phyloP scores from a whole-genome alignment of 805 yeast species.

The Starmerella asiatica region DNA sequence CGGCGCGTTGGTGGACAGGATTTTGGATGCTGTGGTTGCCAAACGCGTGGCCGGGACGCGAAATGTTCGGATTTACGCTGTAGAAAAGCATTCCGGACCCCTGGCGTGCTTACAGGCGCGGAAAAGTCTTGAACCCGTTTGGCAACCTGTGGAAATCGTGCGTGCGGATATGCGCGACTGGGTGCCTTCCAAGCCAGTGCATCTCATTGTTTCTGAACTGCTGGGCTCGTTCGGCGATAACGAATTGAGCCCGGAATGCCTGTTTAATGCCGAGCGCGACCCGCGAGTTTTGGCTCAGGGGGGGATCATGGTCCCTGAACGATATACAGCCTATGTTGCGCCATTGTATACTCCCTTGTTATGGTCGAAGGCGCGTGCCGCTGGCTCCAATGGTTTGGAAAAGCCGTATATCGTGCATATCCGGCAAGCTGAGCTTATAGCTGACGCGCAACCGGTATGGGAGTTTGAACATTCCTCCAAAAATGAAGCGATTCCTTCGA shows the following conservation, averaged over 20 bases:
- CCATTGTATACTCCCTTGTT: conserved; percentile 54
- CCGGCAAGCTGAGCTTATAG: conserved; percentile 32
- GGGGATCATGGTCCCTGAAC: conserved; percentile 51
- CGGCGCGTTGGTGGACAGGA: conserved; percentile 60
- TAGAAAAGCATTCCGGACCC: conserved; percentile 64
- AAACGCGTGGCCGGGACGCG: conserved; percentile 17
- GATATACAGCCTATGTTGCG: conserved; percentile 45
- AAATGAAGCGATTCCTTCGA: conserved; percentile 7
- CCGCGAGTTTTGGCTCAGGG: conserved; percentile 26
- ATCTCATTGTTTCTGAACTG: conserved; percentile 65
- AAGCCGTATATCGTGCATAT: conserved; percentile 36
- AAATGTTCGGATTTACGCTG: conserved; percentile 35
- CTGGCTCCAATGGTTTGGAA: conserved; percentile 16
- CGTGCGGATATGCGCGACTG: conserved; percentile 47
- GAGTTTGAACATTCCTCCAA: conserved; percentile 41
- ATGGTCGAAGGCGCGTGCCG: conserved; percentile 22
- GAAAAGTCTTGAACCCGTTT: conserved; percentile 32
- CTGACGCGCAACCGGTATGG: conserved; percentile 44
- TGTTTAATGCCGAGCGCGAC: conserved; percentile 32
- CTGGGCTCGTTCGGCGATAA: conserved; percentile 89
- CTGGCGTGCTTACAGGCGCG: conserved; percentile 35
- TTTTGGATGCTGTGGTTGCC: conserved; percentile 31
- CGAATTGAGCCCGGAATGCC: conserved; percentile 76
- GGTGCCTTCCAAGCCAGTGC: conserved; percentile 31
- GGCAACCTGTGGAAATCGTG: conserved; percentile 45